Percentiles rank a stretch among this genome's conserved stretches.
Conservation (phyloP, 208 protist species). For the Acanthamoeba healyi region DNA sequence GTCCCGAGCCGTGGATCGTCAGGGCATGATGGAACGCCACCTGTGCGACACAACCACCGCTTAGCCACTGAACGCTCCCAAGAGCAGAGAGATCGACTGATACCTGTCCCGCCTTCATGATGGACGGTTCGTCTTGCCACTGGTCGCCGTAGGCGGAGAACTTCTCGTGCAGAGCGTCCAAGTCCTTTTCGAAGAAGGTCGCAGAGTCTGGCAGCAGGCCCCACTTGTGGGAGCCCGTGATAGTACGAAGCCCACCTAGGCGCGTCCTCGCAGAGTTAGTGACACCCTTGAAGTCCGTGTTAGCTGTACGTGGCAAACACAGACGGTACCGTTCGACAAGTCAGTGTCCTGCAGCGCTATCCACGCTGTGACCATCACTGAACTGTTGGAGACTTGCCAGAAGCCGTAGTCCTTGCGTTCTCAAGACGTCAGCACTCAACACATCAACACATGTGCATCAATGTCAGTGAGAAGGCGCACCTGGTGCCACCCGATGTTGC, state of each 20-base stretch:
- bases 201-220: conserved; percentile 17
- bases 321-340: conserved; percentile 8
- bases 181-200: conserved; percentile 50
- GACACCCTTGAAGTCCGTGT: no score
- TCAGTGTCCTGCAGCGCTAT: conserved; percentile 50
- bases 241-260: neutral
- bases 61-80: neutral
- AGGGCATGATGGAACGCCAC: conserved; percentile 38
- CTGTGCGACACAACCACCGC: no score
- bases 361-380: conserved; percentile 29
- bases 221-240: conserved; percentile 33
- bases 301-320: no score
- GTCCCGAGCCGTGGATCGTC: conserved; percentile 28
- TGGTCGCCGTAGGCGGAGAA: neutral
- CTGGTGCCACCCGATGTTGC: conserved; percentile 61
- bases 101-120: conserved; percentile 56
- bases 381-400: conserved; percentile 27
- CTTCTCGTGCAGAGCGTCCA: neutral
- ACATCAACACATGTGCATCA: neutral
- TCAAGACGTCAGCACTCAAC: neutral
- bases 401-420: conserved; percentile 14
- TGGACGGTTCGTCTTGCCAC: conserved; percentile 13
- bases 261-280: no score
- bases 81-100: neutral
- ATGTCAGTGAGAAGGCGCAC: neutral